Evolutionary conservation across 495 filamentous ascomycete genomes (phyloP).

Genomic region (Cudoniella acicularis): DNA sequence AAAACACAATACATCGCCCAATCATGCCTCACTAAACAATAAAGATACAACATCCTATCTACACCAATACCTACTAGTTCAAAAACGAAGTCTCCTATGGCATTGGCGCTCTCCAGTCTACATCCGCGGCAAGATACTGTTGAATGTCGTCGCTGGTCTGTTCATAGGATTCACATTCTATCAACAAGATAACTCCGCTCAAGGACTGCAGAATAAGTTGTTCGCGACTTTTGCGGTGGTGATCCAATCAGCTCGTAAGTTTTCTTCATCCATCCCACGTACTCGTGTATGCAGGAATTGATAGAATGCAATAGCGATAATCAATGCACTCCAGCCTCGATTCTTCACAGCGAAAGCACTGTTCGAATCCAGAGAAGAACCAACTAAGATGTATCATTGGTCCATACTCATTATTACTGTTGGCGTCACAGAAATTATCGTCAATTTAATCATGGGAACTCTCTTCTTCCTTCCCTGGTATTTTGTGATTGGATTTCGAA

Average conservation of each 20-base stretch:
- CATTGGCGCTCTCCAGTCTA: neutral
- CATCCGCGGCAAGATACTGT: neutral
- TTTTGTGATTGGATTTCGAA: neutral
- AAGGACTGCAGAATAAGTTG: slow-evolving; percentile 73
- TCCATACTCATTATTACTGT: slow-evolving; percentile 68
- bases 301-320: neutral
- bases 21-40: too few species aligned
- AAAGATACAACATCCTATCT: too few species aligned
- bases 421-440: neutral
- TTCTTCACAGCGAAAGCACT: slow-evolving; percentile 58
- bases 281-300: too few species aligned
- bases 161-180: slow-evolving; percentile 89
- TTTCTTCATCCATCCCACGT: too few species aligned
- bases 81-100: neutral
- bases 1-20: too few species aligned
- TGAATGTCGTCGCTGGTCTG: slow-evolving; percentile 35
- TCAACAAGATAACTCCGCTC: slow-evolving; percentile 59
- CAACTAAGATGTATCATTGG: slow-evolving; percentile 78
- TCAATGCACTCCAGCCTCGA: neutral
- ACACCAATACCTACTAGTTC: neutral
- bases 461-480: neutral
- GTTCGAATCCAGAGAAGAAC: slow-evolving; percentile 81
- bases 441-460: neutral
- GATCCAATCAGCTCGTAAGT: too few species aligned
- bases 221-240: too few species aligned